Evolutionary conservation across 331 rosid genomes (phyloP).

Genomic region (Saraca asoca): DNA sequence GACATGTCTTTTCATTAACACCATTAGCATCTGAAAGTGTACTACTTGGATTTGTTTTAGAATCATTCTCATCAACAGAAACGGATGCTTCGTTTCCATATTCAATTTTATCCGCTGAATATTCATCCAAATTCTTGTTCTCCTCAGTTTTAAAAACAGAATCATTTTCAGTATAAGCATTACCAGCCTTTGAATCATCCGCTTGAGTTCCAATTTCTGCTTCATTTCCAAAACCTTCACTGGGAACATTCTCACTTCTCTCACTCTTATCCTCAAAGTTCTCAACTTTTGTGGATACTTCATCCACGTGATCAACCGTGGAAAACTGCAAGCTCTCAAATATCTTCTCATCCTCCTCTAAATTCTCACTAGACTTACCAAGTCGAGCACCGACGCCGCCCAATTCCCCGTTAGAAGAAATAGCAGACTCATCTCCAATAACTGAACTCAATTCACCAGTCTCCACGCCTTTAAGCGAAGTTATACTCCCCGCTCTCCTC

Average conservation of each 20-base stretch:
- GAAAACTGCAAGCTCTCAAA: slow-evolving; percentile 24
- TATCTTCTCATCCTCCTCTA: slow-evolving; percentile 35
- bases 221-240: slow-evolving; percentile 35
- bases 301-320: slow-evolving; percentile 24
- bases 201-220: slow-evolving; percentile 32
- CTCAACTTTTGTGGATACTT: slow-evolving; percentile 33
- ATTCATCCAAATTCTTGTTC: slow-evolving; percentile 41
- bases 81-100: slow-evolving; percentile 25
- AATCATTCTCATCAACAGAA: slow-evolving; percentile 36
- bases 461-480: slow-evolving; percentile 38
- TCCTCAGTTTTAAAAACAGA: slow-evolving; percentile 38
- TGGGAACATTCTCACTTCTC: slow-evolving; percentile 29
- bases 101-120: slow-evolving; percentile 28
- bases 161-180: slow-evolving; percentile 34
- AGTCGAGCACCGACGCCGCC: slow-evolving; percentile 25
- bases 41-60: slow-evolving; percentile 29
- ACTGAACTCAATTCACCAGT: slow-evolving; percentile 42
- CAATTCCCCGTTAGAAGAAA: slow-evolving; percentile 44
- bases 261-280: slow-evolving; percentile 30
- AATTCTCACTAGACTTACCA: slow-evolving; percentile 27
- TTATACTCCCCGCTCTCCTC: slow-evolving; percentile 52
- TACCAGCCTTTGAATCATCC: slow-evolving; percentile 26
- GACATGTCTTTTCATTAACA: slow-evolving; percentile 33
- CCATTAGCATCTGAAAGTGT: slow-evolving; percentile 24
- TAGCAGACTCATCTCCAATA: slow-evolving; percentile 48